phyloP scores from a whole-genome alignment of 306 rosid species.

The Cucumis hystrix region DNA sequence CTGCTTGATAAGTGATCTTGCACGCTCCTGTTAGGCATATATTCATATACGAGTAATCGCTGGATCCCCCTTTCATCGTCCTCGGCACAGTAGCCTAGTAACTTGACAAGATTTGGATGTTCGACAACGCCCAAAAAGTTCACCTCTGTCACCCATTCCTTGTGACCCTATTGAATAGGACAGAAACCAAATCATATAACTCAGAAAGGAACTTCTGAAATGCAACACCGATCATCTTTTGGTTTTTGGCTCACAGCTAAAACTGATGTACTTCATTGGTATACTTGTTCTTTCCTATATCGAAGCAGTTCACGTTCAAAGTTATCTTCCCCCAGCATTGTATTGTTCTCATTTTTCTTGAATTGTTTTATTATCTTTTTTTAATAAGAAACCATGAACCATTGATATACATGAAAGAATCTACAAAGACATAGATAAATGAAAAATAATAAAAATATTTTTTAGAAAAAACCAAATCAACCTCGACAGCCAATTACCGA shows the following conservation, averaged over 20 bases:
- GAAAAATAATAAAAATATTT: too few relatives aligned
- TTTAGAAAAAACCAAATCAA: too few relatives aligned
- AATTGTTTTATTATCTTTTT: too few relatives aligned
- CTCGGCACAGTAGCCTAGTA: slow-evolving; percentile 48
- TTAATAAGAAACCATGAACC: too few relatives aligned
- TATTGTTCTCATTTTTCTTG: too few relatives aligned
- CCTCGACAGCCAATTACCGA: too few relatives aligned
- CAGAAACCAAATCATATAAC: not conserved
- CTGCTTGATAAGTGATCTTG: slow-evolving; percentile 44
- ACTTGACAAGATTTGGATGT: slow-evolving; percentile 40
- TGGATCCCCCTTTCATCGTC: slow-evolving; percentile 59
- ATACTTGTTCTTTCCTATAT: not conserved
- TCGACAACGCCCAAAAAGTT: slow-evolving; percentile 42
- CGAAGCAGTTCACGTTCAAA: not conserved
- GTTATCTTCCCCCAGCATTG: not conserved
- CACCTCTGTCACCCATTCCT: slow-evolving; percentile 65
- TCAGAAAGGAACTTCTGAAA: not conserved
- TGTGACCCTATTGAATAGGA: slow-evolving; percentile 34
- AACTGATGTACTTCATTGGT: slow-evolving; percentile 13
- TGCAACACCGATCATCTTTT: not conserved
- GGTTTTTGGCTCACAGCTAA: slow-evolving; percentile 22
- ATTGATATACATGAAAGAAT: too few relatives aligned
- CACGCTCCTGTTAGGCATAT: slow-evolving; percentile 50
- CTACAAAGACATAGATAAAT: too few relatives aligned
- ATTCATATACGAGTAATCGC: slow-evolving; percentile 39